Conservation (phyloP, 148 eudicot species). For the Cornus kousa region DNA sequence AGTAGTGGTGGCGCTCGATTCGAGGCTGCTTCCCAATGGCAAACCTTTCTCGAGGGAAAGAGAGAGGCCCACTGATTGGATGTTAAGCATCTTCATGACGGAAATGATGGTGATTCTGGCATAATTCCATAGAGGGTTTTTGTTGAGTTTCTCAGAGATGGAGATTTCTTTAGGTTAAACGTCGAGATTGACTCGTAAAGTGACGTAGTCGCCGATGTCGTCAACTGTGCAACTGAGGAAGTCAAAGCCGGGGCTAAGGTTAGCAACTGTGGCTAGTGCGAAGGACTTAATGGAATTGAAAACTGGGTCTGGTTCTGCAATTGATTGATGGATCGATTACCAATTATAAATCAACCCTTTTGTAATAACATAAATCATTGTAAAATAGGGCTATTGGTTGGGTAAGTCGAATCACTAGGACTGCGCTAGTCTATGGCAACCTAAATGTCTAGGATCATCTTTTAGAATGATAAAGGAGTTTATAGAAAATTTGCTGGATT, state of each 20-base stretch:
- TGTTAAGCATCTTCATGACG: constrained; percentile 65
- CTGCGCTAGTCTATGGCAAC: too few relatives aligned
- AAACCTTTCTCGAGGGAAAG: constrained; percentile 73
- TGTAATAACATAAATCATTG: too few relatives aligned
- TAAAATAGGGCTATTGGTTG: too few relatives aligned
- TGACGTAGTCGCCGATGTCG: constrained; percentile 72
- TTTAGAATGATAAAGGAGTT: too few relatives aligned
- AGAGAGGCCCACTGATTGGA: constrained; percentile 68
- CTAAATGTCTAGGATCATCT: too few relatives aligned
- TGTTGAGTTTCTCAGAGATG: constrained; percentile 58
- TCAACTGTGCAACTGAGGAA: constrained; percentile 91
- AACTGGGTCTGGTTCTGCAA: too few relatives aligned
- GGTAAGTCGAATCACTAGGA: too few relatives aligned
- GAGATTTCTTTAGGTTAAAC: constrained; percentile 60
- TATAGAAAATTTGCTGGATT: too few relatives aligned
- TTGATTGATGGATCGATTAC: too few relatives aligned
- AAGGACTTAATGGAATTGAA: too few relatives aligned
- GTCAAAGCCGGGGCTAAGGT: constrained; percentile 94
- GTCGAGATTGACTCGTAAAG: constrained; percentile 48
- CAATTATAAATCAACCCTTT: too few relatives aligned
- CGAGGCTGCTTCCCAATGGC: constrained; percentile 86
- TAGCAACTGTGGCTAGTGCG: constrained; percentile 96
- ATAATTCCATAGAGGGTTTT: constrained; percentile 64
- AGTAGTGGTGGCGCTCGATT: constrained; percentile 88
- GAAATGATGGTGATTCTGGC: constrained; percentile 87